Evolutionary conservation across 228 moss, liverwort and hornwort genomes (phyloP).

Genomic region (Sphagnum fallax): DNA sequence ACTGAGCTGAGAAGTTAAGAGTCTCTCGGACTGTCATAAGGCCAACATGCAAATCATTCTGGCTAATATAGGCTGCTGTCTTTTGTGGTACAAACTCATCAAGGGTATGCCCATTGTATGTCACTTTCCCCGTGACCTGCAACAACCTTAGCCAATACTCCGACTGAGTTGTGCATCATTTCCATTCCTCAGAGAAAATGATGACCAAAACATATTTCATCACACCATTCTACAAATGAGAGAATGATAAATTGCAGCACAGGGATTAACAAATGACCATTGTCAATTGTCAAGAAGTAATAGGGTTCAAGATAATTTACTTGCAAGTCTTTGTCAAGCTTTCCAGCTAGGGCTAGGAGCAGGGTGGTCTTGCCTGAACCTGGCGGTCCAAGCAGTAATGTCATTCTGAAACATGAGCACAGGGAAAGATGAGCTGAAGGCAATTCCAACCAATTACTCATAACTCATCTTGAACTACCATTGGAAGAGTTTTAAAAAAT

Average conservation of each 20-base stretch:
- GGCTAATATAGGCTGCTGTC: constrained; percentile 61
- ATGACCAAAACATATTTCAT: not conserved
- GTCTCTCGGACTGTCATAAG: constrained; percentile 70
- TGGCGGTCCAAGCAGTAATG: constrained; percentile 53
- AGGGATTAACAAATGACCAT: not conserved
- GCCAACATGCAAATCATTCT: constrained; percentile 48
- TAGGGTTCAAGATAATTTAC: constrained; percentile 11
- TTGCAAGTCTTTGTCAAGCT: constrained; percentile 48
- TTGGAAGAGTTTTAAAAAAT: not conserved
- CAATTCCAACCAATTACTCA: not conserved
- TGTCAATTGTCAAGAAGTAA: not conserved
- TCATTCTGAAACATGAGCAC: constrained; percentile 35
- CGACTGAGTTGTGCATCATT: not conserved
- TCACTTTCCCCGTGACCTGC: constrained; percentile 44
- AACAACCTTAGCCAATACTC: not conserved
- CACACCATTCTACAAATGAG: not conserved
- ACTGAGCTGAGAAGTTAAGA: constrained; percentile 59
- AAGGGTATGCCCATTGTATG: constrained; percentile 56
- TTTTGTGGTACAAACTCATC: constrained; percentile 62
- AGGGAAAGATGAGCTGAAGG: not conserved
- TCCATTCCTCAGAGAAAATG: not conserved
- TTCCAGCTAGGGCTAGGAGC: constrained; percentile 52
- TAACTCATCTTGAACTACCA: not conserved
- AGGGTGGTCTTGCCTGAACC: constrained; percentile 62
- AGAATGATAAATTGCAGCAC: not conserved